phyloP scores from a whole-genome alignment of 1,139 yeast species.

The Meyerozyma smithsonii region DNA sequence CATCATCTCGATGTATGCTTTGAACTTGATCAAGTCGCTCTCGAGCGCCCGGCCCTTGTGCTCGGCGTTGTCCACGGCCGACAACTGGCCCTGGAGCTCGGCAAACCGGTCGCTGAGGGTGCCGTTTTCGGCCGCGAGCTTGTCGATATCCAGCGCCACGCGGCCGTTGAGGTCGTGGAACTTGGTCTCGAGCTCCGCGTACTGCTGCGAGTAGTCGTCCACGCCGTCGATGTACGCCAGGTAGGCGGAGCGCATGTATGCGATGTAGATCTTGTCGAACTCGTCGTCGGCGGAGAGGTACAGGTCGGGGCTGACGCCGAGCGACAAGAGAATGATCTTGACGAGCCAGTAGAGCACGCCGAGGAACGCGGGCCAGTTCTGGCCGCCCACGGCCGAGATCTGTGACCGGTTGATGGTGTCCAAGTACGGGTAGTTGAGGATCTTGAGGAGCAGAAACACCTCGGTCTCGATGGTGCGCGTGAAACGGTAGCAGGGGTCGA shows the following conservation, averaged over 20 bases:
- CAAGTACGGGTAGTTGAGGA: slow-evolving; percentile 72
- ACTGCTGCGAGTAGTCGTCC: slow-evolving; percentile 55
- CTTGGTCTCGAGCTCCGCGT: slow-evolving; percentile 52
- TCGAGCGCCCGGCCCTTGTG: slow-evolving; percentile 62
- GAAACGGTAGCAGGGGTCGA: slow-evolving; percentile 78
- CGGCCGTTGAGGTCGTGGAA: slow-evolving; percentile 38
- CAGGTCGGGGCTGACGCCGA: slow-evolving; percentile 38
- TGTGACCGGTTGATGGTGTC: slow-evolving; percentile 80
- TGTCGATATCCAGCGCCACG: slow-evolving; percentile 33
- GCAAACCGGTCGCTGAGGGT: slow-evolving; percentile 28
- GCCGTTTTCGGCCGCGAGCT: slow-evolving; percentile 40
- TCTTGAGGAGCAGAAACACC: slow-evolving; percentile 61
- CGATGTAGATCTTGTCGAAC: slow-evolving; percentile 58
- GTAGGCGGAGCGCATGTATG: slow-evolving; percentile 65
- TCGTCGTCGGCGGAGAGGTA: slow-evolving; percentile 33
- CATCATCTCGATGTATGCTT: slow-evolving; percentile 66
- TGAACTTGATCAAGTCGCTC: slow-evolving; percentile 66
- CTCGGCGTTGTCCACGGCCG: slow-evolving; percentile 41
- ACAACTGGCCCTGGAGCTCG: slow-evolving; percentile 20
- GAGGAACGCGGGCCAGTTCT: slow-evolving; percentile 79
- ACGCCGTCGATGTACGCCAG: slow-evolving; percentile 58
- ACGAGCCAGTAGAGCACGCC: slow-evolving; percentile 83
- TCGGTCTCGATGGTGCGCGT: slow-evolving; percentile 70
- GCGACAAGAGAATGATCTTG: slow-evolving; percentile 39
- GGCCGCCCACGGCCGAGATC: slow-evolving; percentile 88